Evolutionary conservation across 768 basidiomycete species (phyloP).

Genomic region (Suillus americanus): DNA sequence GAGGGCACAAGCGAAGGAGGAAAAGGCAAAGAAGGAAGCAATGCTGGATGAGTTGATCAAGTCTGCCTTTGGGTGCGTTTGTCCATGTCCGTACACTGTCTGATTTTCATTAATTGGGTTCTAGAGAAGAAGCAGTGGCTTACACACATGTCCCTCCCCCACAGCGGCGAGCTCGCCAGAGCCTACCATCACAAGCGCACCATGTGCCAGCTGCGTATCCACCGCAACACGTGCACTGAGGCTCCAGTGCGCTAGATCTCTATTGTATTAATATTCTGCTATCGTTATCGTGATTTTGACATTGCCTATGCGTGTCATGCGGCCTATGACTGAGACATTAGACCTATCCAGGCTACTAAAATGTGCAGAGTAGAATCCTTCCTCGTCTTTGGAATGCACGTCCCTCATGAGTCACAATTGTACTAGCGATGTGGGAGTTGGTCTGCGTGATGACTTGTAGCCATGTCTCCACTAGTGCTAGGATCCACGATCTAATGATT

Average conservation of each 20-base stretch:
- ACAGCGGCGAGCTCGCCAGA: constrained; percentile 13
- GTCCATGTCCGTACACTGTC: constrained; percentile 3
- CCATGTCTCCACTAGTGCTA: neutral
- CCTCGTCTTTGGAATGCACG: neutral
- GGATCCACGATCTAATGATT: neutral
- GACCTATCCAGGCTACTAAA: neutral
- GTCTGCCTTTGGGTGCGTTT: constrained; percentile 50
- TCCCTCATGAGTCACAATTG: neutral
- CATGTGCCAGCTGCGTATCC: constrained; percentile 15
- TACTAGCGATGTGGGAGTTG: neutral
- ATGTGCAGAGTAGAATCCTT: neutral
- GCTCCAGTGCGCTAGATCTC: neutral
- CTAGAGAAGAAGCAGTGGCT: constrained; percentile 29
- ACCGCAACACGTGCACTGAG: neutral
- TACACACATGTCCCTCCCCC: constrained; percentile 6
- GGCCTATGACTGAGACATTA: neutral
- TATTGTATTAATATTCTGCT: neutral
- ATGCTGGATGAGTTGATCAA: constrained; percentile 55
- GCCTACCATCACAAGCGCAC: constrained; percentile 12
- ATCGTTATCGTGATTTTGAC: neutral
- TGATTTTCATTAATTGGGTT: neutral
- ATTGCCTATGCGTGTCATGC: neutral
- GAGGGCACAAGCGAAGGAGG: constrained; percentile 49
- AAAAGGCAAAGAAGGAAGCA: constrained; percentile 61
- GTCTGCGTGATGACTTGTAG: neutral